phyloP scores from a whole-genome alignment of 306 rosid genomes.

The Gynostemma pentaphyllum region DNA sequence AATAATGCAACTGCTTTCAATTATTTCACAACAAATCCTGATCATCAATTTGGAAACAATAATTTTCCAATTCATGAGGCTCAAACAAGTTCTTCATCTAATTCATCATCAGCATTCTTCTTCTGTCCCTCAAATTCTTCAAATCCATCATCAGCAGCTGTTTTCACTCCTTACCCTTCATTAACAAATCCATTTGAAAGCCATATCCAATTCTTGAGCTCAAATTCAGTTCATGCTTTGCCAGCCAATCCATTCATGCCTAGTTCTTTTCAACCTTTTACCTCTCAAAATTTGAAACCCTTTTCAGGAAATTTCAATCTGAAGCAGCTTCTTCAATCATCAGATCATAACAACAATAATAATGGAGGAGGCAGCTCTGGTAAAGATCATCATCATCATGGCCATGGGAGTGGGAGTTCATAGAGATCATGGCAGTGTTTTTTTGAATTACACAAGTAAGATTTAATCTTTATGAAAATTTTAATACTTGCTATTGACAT shows the following conservation, averaged over 20 bases:
- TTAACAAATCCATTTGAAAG: slow-evolving; percentile 29
- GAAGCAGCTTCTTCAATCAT: slow-evolving; percentile 35
- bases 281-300: slow-evolving; percentile 17
- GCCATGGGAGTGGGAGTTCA: no score
- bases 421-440: no score
- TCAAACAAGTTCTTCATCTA: slow-evolving; percentile 20
- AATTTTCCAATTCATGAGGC: slow-evolving; percentile 35
- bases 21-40: slow-evolving; percentile 19
- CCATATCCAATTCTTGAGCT: slow-evolving; percentile 38
- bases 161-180: slow-evolving; percentile 36
- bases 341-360: slow-evolving; percentile 11
- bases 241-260: slow-evolving; percentile 33
- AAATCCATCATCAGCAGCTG: slow-evolving; percentile 14
- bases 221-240: slow-evolving; percentile 19
- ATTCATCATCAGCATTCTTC: slow-evolving; percentile 34
- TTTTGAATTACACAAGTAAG: no score
- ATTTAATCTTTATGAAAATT: no score
- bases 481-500: no score
- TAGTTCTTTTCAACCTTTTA: slow-evolving; percentile 31
- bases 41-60: slow-evolving; percentile 40
- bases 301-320: slow-evolving; percentile 22
- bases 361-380: not conserved
- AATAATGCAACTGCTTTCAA: slow-evolving; percentile 34
- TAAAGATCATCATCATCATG: no score
- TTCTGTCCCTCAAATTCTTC: slow-evolving; percentile 37